phyloP scores from a whole-genome alignment of 306 rosid species.

The Quercus robur region DNA sequence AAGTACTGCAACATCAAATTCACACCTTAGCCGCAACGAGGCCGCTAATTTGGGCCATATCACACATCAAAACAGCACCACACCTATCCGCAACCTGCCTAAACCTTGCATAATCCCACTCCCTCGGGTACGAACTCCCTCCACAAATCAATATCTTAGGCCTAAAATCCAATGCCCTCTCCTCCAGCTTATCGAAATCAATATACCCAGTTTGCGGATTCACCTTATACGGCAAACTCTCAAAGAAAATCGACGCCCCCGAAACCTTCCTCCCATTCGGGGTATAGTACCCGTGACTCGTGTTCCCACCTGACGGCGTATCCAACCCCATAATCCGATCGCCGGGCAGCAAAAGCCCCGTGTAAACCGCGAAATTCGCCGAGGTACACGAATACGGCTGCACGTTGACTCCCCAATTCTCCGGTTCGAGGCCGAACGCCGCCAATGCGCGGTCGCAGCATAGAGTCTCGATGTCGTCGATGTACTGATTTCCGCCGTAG shows the following conservation, averaged over 20 bases:
- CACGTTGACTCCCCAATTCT: conserved; percentile 87
- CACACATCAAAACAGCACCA: conserved; percentile 83
- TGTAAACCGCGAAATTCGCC: conserved; percentile 88
- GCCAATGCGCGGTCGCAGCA: conserved; percentile 81
- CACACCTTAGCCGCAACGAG: conserved; percentile 87
- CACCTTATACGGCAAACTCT: conserved; percentile 86
- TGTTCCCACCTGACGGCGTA: conserved; percentile 95
- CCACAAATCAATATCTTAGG: conserved; percentile 98
- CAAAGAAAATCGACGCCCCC: conserved; percentile 84
- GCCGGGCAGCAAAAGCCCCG: conserved; percentile 74
- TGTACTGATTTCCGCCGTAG: conserved; percentile 76
- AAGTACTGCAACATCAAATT: not conserved
- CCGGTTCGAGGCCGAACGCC: conserved; percentile 60
- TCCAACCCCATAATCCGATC: conserved; percentile 95
- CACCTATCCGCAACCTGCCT: conserved; percentile 89
- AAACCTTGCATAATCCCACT: conserved; percentile 89
- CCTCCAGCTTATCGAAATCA: conserved; percentile 93
- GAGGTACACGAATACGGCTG: conserved; percentile 95
- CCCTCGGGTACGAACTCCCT: conserved; percentile 92
- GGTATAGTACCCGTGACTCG: conserved; percentile 88
- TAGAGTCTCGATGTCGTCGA: conserved; percentile 77
- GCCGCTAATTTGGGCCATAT: conserved; percentile 97
- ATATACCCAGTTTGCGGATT: conserved; percentile 73
- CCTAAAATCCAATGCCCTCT: conserved; percentile 88
- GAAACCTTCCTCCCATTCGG: conserved; percentile 90